These are phyloP conservation scores for Cytauxzoon felis DNA, from an alignment of 169 alveolate species.

Conservation along the genomic window DNA sequence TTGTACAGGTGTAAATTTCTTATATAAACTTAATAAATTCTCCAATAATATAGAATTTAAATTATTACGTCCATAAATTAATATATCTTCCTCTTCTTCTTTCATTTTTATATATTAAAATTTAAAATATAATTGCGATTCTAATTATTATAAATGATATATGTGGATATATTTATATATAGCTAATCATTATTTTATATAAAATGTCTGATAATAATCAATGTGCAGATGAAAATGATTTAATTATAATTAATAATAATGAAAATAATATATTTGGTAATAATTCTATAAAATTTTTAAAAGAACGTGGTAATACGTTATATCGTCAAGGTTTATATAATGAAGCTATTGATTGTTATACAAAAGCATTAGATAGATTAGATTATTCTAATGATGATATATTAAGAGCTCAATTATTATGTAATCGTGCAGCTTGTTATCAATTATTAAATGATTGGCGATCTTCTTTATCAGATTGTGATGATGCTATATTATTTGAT, in stretches of 20 bases:
- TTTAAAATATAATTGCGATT: not conserved
- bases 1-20: constrained; percentile 43
- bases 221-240: not conserved
- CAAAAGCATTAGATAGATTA: constrained; percentile 61
- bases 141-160: not conserved
- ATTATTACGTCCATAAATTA: constrained; percentile 26
- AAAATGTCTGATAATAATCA: not conserved
- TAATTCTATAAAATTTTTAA: constrained; percentile 39
- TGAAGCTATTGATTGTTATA: constrained; percentile 63
- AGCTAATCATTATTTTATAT: not conserved
- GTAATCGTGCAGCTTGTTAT: constrained; percentile 84
- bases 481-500: constrained; percentile 71
- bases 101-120: not conserved
- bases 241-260: not conserved
- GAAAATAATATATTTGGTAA: constrained; percentile 25
- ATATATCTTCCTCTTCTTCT: constrained; percentile 30
- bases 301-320: constrained; percentile 59
- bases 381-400: constrained; percentile 53
- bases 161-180: not conserved
- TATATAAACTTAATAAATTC: constrained; percentile 4
- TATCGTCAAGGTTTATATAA: constrained; percentile 32
- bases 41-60: constrained; percentile 49
- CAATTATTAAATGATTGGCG: constrained; percentile 68
- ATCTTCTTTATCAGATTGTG: constrained; percentile 71
- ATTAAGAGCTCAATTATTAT: constrained; percentile 62